Evolutionary conservation across 306 rosid species (phyloP), one percentile per base, ranked within the genome.

Genomic region (Biancaea sappan): DNA sequence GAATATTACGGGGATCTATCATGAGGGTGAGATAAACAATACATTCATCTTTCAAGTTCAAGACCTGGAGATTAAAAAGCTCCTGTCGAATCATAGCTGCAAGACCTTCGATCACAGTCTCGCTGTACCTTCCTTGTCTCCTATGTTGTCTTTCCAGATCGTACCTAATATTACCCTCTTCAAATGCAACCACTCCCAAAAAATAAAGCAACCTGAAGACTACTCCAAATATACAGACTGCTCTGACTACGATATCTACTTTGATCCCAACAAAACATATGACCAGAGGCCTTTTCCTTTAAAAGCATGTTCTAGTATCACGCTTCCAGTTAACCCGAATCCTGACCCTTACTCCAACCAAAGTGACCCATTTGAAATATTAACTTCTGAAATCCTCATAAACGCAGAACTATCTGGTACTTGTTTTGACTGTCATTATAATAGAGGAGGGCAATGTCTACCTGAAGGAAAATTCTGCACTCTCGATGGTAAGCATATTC

Each of bases 381-480:
- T 47, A 4, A 47, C 52, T 47, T 21, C 52, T 47, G 52, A 47
- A n/a, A 47, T 47, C 21, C 8, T 0, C 22, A 64, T 85, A 60
- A 13, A 54, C 2, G 26, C 78, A 16, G 1, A 4, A 11, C 16
- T 60, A 1, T 9, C 19, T 4, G 0, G 1, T 15, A 4, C 3
- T 44, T 80, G 84, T 61, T 0, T 1, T 4, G 2, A 6, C 0
- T 80, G 84, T 41, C 3, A 11, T 2, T 0, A 44, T 16, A 0
- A 1, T 1, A n/a, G n/a, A 43, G 24, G 34, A 60, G 37, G 69
- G 13, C 61, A 9, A 47, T 48, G 71, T 18, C 60, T 0, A 32
- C 24, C 4, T 1, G 13, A 46, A 4, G 24, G n/a, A 47, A 12
- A 25, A 35, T 8, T 63, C 38, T 48, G 25, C 3, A 5, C 6